Evolutionary conservation across 1,284 basidiomycete genomes (phyloP).

Genomic region (Grifola frondosa): DNA sequence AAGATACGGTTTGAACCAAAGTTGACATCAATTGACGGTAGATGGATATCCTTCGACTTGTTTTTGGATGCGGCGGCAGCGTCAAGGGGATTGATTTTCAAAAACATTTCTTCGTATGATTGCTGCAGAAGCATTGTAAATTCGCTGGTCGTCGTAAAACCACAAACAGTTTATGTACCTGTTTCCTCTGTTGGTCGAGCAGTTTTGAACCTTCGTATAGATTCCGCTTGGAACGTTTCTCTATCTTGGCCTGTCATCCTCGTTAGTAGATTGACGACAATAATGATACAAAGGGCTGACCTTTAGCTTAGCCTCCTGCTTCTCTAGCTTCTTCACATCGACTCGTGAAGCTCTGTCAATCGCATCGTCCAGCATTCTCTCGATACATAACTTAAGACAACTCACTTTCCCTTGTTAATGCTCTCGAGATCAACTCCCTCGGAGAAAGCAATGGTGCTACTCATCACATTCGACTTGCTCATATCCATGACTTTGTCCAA

Average conservation of each 20-base stretch:
- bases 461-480: constrained; percentile 82
- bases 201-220: constrained; percentile 96
- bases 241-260: constrained; percentile 80
- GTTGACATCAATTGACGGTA: constrained; percentile 94
- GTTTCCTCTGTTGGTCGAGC: constrained; percentile 89
- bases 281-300: constrained; percentile 33
- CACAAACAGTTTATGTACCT: constrained; percentile 50
- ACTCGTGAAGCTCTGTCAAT: constrained; percentile 82
- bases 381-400: constrained; percentile 16
- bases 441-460: constrained; percentile 79
- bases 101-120: constrained; percentile 98
- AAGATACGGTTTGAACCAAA: constrained; percentile 94
- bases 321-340: constrained; percentile 97
- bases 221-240: constrained; percentile 87
- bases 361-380: constrained; percentile 1
- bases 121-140: constrained; percentile 49
- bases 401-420: constrained; percentile 91
- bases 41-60: constrained; percentile 96
- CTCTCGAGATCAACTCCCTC: constrained; percentile 93
- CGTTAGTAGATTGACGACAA: too few species aligned
- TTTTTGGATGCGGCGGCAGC: constrained; percentile 79
- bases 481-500: constrained; percentile 96
- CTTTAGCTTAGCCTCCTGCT: constrained; percentile 96
- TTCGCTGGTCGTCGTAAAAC: background rate
- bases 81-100: constrained; percentile 98